Percentiles rank a stretch among this genome's conserved stretches.
These are phyloP conservation scores for Cetraspora pellucida DNA, from an alignment of 192 early-diverging fungal genomes.

Conservation along the genomic window DNA sequence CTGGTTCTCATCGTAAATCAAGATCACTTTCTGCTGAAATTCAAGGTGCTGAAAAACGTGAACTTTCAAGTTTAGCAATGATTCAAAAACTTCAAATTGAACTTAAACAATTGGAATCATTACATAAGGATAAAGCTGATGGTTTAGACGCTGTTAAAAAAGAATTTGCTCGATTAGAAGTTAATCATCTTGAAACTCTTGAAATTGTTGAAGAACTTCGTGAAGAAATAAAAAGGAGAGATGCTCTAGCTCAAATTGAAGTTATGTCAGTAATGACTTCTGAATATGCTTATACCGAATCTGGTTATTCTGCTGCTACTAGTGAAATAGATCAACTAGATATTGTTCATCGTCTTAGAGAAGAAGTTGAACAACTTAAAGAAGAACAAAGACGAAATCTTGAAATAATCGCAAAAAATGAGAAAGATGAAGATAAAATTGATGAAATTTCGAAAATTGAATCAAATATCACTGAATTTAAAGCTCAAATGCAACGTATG, in stretches of 20 bases:
- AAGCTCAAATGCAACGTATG: not conserved
- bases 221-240: conserved; percentile 30
- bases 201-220: conserved; percentile 36
- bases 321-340: conserved; percentile 36
- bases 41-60: conserved; percentile 27
- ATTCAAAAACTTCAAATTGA: conserved; percentile 37
- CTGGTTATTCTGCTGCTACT: conserved; percentile 9
- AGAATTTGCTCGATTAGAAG: conserved; percentile 32
- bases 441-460: conserved; percentile 22
- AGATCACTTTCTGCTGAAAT: conserved; percentile 34
- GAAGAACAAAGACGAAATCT: conserved; percentile 27
- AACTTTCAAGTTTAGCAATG: conserved; percentile 20
- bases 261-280: conserved; percentile 32
- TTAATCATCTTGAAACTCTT: conserved; percentile 27
- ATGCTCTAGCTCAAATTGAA: conserved; percentile 31
- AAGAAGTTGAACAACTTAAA: conserved; percentile 33
- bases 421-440: not conserved
- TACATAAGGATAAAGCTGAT: conserved; percentile 27
- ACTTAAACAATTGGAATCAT: conserved; percentile 30
- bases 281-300: conserved; percentile 23
- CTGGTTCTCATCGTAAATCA: conserved; percentile 22
- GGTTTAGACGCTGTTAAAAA: conserved; percentile 27
- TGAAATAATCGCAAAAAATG: conserved; percentile 13
- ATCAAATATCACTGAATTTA: not conserved
- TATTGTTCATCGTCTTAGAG: conserved; percentile 27